Evolutionary conservation across 148 eudicot genomes (phyloP), one percentile per base, ranked within the genome.

Genomic region (Chenopodium suecicum): DNA sequence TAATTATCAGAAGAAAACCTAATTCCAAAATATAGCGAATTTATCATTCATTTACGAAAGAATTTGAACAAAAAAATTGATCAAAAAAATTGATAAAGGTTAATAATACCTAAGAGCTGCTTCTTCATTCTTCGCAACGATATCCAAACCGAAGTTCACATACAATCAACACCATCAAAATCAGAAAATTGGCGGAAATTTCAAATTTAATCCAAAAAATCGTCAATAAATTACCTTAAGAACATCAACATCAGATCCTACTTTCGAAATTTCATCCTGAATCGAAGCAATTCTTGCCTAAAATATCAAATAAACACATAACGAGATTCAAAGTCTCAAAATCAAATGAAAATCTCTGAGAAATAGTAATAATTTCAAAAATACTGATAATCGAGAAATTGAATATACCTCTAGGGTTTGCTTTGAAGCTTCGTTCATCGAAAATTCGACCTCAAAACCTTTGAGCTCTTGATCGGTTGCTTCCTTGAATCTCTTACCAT

Each of bases 361-460:
- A 37, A 37, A 37, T 5, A 37, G 44, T 20, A 37, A 23, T 23
- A n/a, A 73, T 46, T 73, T 47, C 20, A 13, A 46, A 47, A 19
- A 8, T 16, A 48, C 4, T n/a, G 12, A 1, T 11, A 9, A 32
- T 73, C 23, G 76, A 2, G 47, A 60, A 54, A 27, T 74, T 79
- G 83, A 81, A 76, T 20, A 71, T 71, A 90, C 97, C 94, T 92
- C 89, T 81, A 91, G 85, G 87, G 90, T 83, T 84, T 88, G 91
- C 46, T 88, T 83, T 2, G 91, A 89, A 84, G 93, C 79, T 66
- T 89, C 89, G 71, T 47, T 87, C 78, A 90, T 89, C 31, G 94
- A 90, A 47, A 91, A 76, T 89, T 92, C 91, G 78, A 91, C 90
- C 81, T 91, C 94, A 62, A 86, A 91, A 79, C 94, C 96, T 76